A percentile compares a stretch with the other conserved stretches of the same genome.
Conservation (phyloP, 768 basidiomycete species). For the Podaxis sp. region DNA sequence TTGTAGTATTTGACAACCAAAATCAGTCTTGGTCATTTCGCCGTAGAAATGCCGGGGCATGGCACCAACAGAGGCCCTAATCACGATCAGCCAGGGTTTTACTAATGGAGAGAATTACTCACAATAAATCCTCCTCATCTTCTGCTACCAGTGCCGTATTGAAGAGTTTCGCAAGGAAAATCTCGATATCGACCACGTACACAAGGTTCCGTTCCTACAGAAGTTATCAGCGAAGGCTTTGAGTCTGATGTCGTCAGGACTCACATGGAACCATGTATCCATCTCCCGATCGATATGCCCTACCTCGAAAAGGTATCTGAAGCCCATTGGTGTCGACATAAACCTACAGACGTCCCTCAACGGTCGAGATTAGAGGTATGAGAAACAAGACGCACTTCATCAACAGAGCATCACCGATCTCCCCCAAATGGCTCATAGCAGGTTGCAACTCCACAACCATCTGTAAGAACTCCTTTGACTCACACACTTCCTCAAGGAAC, state of each 20-base stretch:
- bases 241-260: conserved; percentile 18
- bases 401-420: conserved; percentile 83
- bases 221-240: neutral
- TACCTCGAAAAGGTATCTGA: conserved; percentile 86
- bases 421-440: conserved; percentile 91
- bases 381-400: conserved; percentile 57
- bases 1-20: conserved; percentile 86
- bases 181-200: conserved; percentile 92
- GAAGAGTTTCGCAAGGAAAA: conserved; percentile 82
- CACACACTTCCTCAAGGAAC: conserved; percentile 87
- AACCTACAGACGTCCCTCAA: conserved; percentile 51
- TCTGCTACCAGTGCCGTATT: conserved; percentile 49
- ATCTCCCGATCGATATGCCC: conserved; percentile 94
- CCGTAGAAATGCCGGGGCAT: conserved; percentile 97
- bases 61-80: conserved; percentile 75
- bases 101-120: conserved; percentile 13
- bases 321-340: conserved; percentile 91
- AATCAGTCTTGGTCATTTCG: conserved; percentile 94
- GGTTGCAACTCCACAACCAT: conserved; percentile 94
- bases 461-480: conserved; percentile 77
- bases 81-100: neutral
- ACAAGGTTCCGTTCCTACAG: conserved; percentile 85
- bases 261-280: conserved; percentile 93
- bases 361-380: neutral
- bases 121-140: conserved; percentile 65